Conservation (phyloP, 768 basidiomycete species). For the Mrakia frigida region DNA sequence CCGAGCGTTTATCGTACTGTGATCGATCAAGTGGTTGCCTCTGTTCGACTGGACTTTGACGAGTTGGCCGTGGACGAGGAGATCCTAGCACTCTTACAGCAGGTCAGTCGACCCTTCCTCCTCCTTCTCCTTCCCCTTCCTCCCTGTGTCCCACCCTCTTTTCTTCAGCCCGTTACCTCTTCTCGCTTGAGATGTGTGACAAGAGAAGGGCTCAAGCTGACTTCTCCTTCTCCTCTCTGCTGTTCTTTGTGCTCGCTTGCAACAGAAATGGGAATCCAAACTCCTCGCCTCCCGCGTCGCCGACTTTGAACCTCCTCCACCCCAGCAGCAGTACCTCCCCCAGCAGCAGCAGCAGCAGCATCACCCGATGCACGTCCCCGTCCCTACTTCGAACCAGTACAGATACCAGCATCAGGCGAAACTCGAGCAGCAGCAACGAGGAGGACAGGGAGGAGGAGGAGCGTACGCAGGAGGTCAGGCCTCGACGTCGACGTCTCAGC, state of each 20-base stretch:
- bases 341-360: slow-evolving; percentile 36
- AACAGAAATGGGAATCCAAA: slow-evolving; percentile 93
- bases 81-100: slow-evolving; percentile 78
- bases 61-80: slow-evolving; percentile 92
- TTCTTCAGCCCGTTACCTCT: background rate
- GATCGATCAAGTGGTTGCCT: slow-evolving; percentile 89
- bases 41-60: slow-evolving; percentile 90
- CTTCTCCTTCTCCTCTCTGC: slow-evolving; percentile 1
- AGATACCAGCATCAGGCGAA: slow-evolving; percentile 1
- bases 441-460: background rate
- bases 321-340: slow-evolving; percentile 47
- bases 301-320: slow-evolving; percentile 66
- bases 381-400: slow-evolving; percentile 39
- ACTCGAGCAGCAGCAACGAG: background rate
- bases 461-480: background rate
- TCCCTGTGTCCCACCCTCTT: background rate
- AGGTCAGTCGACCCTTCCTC: slow-evolving; percentile 63
- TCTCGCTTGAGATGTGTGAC: too few relatives aligned
- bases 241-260: too few relatives aligned
- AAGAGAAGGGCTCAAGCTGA: background rate
- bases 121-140: slow-evolving; percentile 28
- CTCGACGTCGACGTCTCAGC: background rate
- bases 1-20: slow-evolving; percentile 72
- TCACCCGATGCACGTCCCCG: slow-evolving; percentile 14
- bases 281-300: slow-evolving; percentile 91